These are phyloP conservation scores for Fusarium metavorans DNA, from an alignment of 2,329 filamentous ascomycete species.

Conservation along the genomic window DNA sequence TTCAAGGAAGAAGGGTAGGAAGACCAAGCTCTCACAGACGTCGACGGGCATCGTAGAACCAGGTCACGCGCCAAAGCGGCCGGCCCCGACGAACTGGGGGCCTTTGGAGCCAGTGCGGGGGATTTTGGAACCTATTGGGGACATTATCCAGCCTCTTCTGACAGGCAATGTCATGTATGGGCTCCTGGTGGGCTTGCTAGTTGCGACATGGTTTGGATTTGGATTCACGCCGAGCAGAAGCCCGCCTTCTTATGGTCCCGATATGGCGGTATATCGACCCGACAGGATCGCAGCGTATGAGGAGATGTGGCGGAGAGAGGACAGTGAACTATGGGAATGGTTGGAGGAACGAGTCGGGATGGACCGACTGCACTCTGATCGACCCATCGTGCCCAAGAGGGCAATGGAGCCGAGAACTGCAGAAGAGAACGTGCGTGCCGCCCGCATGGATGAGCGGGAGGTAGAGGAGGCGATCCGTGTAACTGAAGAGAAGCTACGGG, in stretches of 20 bases:
- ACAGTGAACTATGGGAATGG: constrained; percentile 93
- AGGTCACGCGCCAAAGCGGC: constrained; percentile 56
- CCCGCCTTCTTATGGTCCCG: constrained; percentile 51
- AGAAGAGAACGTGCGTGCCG: constrained; percentile 69
- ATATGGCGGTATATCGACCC: constrained; percentile 55
- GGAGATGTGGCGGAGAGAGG: constrained; percentile 90
- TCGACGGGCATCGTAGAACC: constrained; percentile 56
- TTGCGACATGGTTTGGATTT: constrained; percentile 80
- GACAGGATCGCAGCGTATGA: constrained; percentile 88
- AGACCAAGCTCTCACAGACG: constrained; percentile 60
- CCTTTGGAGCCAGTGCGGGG: constrained; percentile 81
- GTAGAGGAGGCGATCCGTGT: constrained; percentile 84
- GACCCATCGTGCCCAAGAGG: constrained; percentile 55
- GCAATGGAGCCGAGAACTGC: constrained; percentile 66
- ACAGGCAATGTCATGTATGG: constrained; percentile 83
- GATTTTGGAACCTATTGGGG: constrained; percentile 75
- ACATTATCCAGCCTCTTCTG: constrained; percentile 77
- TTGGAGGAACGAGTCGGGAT: constrained; percentile 86
- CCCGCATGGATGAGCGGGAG: constrained; percentile 77
- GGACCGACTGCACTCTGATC: constrained; percentile 64
- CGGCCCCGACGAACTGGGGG: constrained; percentile 74
- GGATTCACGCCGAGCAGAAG: constrained; percentile 59
- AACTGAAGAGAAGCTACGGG: constrained; percentile 85
- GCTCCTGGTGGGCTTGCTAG: constrained; percentile 77
- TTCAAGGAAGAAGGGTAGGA: constrained; percentile 72